Evolutionary conservation across 768 basidiomycete genomes (phyloP).

Genomic region (Hygrophorus russula): DNA sequence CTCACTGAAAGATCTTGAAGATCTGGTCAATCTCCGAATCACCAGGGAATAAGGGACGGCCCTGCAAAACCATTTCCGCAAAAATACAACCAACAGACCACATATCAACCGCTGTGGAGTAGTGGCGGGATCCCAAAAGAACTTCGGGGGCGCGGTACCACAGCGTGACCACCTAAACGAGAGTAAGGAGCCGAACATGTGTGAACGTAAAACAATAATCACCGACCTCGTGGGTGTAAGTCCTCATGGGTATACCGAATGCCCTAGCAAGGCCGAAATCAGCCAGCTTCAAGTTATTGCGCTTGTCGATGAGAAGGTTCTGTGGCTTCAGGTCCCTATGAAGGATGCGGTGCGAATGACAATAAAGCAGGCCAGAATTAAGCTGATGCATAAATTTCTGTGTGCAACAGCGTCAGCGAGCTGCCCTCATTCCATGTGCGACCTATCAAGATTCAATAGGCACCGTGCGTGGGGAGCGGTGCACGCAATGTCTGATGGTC

Average conservation of each 20-base stretch:
- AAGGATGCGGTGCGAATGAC: conserved; percentile 92
- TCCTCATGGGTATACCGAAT: conserved; percentile 96
- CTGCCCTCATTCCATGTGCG: too few species aligned
- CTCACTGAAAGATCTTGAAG: conserved; percentile 95
- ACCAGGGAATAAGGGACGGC: conserved; percentile 87
- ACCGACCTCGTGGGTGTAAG: conserved; percentile 95
- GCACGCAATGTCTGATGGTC: too few species aligned
- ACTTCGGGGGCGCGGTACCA: conserved; percentile 99
- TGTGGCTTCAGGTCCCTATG: conserved; percentile 96
- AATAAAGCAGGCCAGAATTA: conserved; percentile 82
- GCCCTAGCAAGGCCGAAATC: conserved; percentile 95
- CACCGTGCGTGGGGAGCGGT: too few species aligned
- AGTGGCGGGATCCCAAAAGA: conserved; percentile 88
- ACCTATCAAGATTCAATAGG: too few species aligned
- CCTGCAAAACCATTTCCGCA: conserved; percentile 95
- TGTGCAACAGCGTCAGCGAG: neutral
- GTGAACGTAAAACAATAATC: conserved; percentile 2
- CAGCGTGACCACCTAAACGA: conserved; percentile 82
- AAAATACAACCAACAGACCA: conserved; percentile 99
- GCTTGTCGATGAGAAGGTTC: conserved; percentile 85
- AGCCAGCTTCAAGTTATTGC: conserved; percentile 87
- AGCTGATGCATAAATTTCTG: conserved; percentile 97
- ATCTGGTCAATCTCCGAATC: conserved; percentile 99
- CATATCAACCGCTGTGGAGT: conserved; percentile 97
- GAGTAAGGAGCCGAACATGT: conserved; percentile 1